A percentile compares a stretch with the other conserved stretches of the same genome.
Evolutionary conservation across 2,329 filamentous ascomycete genomes (phyloP).

Genomic region (Ascocoryne sarcoides): DNA sequence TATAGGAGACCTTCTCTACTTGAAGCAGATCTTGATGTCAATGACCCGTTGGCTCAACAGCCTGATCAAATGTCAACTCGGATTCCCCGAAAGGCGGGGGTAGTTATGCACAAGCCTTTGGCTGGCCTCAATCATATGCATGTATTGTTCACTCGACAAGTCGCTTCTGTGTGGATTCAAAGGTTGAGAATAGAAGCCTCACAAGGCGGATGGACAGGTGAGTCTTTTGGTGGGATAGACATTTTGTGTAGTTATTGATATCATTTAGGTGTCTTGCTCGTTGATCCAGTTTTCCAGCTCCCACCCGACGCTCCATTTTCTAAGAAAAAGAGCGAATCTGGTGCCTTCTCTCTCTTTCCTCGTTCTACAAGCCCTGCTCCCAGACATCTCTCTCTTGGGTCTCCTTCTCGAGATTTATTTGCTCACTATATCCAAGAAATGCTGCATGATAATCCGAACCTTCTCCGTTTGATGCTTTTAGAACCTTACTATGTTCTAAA

Average conservation of each 20-base stretch:
- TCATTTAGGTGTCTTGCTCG: no score
- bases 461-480: neutral
- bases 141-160: slow-evolving; percentile 4
- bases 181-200: neutral
- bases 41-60: slow-evolving; percentile 3
- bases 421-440: neutral
- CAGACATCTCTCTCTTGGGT: neutral
- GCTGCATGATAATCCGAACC: neutral
- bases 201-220: slow-evolving; percentile 5
- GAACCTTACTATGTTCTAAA: slow-evolving; percentile 2
- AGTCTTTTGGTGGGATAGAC: no score
- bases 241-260: no score
- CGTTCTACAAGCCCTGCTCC: no score
- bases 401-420: neutral
- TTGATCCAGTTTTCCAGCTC: no score
- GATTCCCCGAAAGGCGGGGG: slow-evolving; percentile 7
- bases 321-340: no score
- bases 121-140: neutral
- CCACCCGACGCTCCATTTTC: no score
- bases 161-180: slow-evolving; percentile 4
- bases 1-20: no score
- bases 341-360: no score
- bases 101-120: neutral
- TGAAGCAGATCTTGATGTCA: neutral
- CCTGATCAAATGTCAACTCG: no score